These are phyloP conservation scores for Rhynchosporium graminicola DNA, from an alignment of 2,329 filamentous ascomycete species.

Conservation along the genomic window DNA sequence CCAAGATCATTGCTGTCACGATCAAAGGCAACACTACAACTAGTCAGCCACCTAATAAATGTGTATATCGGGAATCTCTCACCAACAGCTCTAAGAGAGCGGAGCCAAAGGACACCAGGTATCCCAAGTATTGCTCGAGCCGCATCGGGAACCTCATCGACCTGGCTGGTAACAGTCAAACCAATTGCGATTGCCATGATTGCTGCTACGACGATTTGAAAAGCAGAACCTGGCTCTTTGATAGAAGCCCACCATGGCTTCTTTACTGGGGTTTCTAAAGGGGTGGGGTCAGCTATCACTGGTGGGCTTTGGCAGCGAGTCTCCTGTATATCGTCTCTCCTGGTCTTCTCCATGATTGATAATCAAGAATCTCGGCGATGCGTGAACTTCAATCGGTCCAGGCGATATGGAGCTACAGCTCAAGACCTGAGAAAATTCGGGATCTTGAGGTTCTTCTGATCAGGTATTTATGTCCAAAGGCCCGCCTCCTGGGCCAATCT, in stretches of 20 bases:
- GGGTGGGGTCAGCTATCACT: background rate
- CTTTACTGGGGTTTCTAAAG: background rate
- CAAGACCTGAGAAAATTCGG: background rate
- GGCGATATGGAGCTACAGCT: background rate
- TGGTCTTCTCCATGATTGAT: background rate
- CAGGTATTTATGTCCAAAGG: conserved; percentile 8
- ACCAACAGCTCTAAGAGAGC: conserved; percentile 12
- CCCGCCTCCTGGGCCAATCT: background rate
- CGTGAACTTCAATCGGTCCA: background rate
- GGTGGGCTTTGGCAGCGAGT: conserved; percentile 2
- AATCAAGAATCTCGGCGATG: background rate
- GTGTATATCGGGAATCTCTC: background rate
- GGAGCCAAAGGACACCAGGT: conserved; percentile 11
- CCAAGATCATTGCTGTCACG: conserved; percentile 6
- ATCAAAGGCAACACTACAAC: conserved; percentile 13
- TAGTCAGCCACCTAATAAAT: background rate
- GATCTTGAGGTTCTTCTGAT: background rate
- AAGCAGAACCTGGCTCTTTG: conserved; percentile 13
- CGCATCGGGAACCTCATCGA: conserved; percentile 11
- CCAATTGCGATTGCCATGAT: conserved; percentile 15
- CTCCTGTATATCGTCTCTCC: background rate
- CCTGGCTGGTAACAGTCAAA: conserved; percentile 2
- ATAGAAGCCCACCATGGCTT: conserved; percentile 13
- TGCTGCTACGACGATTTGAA: conserved; percentile 13
- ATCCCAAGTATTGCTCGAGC: conserved; percentile 6